Conservation (phyloP, 2,329 filamentous ascomycete genomes). For the Zarea fungicola region DNA sequence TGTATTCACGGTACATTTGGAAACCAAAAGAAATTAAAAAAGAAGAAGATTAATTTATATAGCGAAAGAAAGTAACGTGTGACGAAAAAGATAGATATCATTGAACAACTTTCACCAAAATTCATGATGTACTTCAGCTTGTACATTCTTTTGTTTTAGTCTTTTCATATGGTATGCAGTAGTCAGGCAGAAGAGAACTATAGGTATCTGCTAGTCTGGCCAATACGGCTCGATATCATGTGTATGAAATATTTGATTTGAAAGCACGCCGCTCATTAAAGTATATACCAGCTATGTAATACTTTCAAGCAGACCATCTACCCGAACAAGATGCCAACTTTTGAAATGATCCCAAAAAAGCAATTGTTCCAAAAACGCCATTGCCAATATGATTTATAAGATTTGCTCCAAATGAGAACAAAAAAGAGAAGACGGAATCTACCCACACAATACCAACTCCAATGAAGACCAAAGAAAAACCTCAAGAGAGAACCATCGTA, state of each 20-base stretch:
- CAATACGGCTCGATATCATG: too few relatives aligned
- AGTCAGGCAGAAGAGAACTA: too few relatives aligned
- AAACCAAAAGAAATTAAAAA: slow-evolving; percentile 1
- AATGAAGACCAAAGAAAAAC: background rate
- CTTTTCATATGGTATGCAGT: too few relatives aligned
- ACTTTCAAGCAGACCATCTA: too few relatives aligned
- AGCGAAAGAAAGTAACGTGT: background rate
- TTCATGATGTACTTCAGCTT: background rate
- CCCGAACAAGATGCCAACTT: too few relatives aligned
- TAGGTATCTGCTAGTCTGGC: too few relatives aligned
- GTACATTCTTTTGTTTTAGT: background rate
- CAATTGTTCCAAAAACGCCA: slow-evolving; percentile 1
- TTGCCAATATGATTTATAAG: slow-evolving; percentile 2
- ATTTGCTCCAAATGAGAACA: background rate
- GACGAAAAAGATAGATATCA: background rate
- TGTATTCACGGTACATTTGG: too few relatives aligned
- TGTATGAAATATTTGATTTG: too few relatives aligned
- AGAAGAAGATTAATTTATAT: slow-evolving; percentile 3
- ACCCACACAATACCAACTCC: background rate
- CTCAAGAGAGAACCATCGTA: background rate
- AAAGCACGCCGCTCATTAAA: too few relatives aligned
- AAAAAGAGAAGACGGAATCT: too few relatives aligned
- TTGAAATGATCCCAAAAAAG: background rate
- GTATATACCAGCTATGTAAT: too few relatives aligned
- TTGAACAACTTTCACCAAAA: too few relatives aligned